A percentile compares a stretch with the other conserved stretches of the same genome.
These are phyloP conservation scores for Huntiella omanensis DNA, from an alignment of 2,329 filamentous ascomycete species.

Conservation along the genomic window DNA sequence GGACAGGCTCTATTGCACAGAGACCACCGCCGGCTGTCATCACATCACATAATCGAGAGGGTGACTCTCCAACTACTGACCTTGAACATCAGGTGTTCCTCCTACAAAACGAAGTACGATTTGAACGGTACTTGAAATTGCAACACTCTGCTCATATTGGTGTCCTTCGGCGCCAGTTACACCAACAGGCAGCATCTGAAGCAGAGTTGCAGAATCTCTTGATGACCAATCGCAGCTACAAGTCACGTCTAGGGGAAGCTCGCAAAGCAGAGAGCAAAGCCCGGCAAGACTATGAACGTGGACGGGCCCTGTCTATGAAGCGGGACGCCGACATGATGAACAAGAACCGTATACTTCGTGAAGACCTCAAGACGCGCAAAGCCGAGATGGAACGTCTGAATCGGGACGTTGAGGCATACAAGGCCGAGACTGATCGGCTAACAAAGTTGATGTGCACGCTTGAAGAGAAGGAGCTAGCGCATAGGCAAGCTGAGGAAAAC, in stretches of 20 bases:
- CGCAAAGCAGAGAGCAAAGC: conserved; percentile 51
- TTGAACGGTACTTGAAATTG: conserved; percentile 67
- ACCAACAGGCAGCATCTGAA: conserved; percentile 59
- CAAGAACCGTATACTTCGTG: conserved; percentile 46
- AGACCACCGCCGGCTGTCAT: neutral
- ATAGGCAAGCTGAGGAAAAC: conserved; percentile 44
- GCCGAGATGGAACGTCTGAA: conserved; percentile 36
- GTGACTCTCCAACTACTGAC: conserved; percentile 1
- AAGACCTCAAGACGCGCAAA: conserved; percentile 49
- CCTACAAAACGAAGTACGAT: conserved; percentile 62
- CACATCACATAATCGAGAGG: neutral
- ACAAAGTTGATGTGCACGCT: conserved; percentile 45
- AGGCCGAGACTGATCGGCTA: conserved; percentile 44
- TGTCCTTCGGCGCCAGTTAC: conserved; percentile 53
- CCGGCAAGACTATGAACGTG: conserved; percentile 53
- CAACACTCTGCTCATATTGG: conserved; percentile 71
- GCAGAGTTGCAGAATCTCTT: conserved; percentile 69
- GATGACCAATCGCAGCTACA: conserved; percentile 55
- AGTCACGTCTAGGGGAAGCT: conserved; percentile 52
- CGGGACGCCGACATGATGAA: conserved; percentile 54
- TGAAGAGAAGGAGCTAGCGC: conserved; percentile 47
- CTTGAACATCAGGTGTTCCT: conserved; percentile 58
- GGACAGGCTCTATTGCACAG: neutral
- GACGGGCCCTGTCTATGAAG: conserved; percentile 55
- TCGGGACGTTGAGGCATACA: conserved; percentile 37